Percentiles rank a stretch among this genome's conserved stretches.
phyloP scores from a whole-genome alignment of 768 basidiomycete species.

The Agaricus subrufescens region DNA sequence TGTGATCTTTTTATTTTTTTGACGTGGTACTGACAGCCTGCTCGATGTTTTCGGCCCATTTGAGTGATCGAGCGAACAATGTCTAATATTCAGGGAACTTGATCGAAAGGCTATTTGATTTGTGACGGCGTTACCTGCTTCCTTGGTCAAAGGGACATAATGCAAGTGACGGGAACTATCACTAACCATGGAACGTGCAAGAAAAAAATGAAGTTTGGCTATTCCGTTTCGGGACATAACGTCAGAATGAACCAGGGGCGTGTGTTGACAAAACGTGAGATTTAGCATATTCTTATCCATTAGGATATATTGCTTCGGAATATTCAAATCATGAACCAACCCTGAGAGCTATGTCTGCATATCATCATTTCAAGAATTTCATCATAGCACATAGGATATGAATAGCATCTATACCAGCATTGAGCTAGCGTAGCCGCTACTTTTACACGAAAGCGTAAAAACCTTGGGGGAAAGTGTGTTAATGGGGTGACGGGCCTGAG shows the following conservation, averaged over 20 bases:
- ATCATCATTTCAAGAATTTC: background rate
- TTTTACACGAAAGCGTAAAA: too few relatives aligned
- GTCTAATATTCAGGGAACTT: too few relatives aligned
- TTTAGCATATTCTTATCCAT: constrained; percentile 4
- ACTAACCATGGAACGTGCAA: background rate
- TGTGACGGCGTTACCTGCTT: too few relatives aligned
- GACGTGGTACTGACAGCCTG: too few relatives aligned
- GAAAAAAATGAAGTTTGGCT: background rate
- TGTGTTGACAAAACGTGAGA: constrained; percentile 9
- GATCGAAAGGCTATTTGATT: too few relatives aligned
- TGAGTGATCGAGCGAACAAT: too few relatives aligned
- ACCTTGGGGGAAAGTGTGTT: too few relatives aligned
- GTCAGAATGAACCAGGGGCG: constrained; percentile 1
- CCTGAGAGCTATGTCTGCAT: background rate
- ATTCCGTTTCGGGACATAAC: background rate
- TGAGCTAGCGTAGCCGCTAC: too few relatives aligned
- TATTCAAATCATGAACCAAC: background rate
- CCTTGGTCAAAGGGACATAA: too few relatives aligned
- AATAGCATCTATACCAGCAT: background rate
- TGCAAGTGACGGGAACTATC: background rate
- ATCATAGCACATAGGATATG: background rate
- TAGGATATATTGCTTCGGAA: background rate
- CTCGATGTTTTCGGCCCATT: too few relatives aligned
- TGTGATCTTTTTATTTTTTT: too few relatives aligned
- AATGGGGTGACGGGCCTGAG: too few relatives aligned